Conservation (phyloP, 495 filamentous ascomycete species). For the Aspergillus cristatus region DNA sequence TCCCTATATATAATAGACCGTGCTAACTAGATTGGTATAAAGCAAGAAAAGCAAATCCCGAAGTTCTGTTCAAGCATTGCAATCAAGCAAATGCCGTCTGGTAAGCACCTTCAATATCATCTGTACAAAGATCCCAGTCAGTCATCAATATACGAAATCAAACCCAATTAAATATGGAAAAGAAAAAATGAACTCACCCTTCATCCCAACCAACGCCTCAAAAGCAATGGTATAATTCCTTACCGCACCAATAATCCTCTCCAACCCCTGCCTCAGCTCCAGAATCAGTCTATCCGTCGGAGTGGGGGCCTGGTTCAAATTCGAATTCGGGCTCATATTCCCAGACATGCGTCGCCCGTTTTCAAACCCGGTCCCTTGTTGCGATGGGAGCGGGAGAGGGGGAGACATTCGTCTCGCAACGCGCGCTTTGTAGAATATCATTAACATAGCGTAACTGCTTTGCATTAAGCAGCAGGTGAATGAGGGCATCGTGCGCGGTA, state of each 20-base stretch:
- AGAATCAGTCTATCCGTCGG: constrained; percentile 37
- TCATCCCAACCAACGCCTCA: constrained; percentile 54
- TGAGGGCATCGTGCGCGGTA: constrained; percentile 50
- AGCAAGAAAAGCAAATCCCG: too few relatives aligned
- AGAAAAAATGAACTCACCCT: constrained; percentile 35
- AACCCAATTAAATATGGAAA: background rate
- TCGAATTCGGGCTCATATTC: constrained; percentile 16
- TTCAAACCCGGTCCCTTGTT: too few relatives aligned
- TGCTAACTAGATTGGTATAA: background rate
- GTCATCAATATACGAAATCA: constrained; percentile 1
- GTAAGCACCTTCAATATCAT: constrained; percentile 40
- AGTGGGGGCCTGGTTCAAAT: too few relatives aligned
- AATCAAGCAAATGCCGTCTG: constrained; percentile 26
- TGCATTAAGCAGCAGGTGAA: constrained; percentile 58
- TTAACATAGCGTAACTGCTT: constrained; percentile 51
- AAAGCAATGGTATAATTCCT: constrained; percentile 50
- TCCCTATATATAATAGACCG: too few relatives aligned
- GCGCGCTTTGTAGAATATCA: constrained; percentile 43
- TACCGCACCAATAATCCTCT: constrained; percentile 39
- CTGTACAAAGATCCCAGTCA: constrained; percentile 16
- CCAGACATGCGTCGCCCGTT: too few relatives aligned
- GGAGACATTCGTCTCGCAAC: constrained; percentile 38
- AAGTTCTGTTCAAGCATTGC: background rate
- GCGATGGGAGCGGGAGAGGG: too few relatives aligned
- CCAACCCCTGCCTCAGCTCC: constrained; percentile 45